A percentile compares a stretch with the other conserved stretches of the same genome.
phyloP scores from a whole-genome alignment of 805 yeast genomes.

The Diddensiella transvaalensis region DNA sequence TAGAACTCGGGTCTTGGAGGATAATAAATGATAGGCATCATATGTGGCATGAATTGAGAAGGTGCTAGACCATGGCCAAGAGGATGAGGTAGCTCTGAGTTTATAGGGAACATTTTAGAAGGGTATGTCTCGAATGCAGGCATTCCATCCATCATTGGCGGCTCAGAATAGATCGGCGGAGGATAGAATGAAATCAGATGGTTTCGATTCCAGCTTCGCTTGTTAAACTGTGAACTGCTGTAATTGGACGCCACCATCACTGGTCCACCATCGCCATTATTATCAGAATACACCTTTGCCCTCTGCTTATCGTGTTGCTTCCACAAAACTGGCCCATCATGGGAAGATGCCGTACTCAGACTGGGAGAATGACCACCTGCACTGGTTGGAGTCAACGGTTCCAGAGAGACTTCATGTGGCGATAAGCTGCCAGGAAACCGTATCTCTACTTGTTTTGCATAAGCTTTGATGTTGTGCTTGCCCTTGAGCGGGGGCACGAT shows the following conservation, averaged over 20 bases:
- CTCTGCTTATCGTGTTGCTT: too few species aligned
- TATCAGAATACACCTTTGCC: too few species aligned
- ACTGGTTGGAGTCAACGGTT: background rate
- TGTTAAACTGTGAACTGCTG: background rate
- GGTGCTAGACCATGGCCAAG: background rate
- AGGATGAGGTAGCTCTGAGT: background rate
- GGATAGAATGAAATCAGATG: background rate
- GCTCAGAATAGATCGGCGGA: background rate
- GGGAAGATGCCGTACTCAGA: background rate
- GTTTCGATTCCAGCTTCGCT: too few species aligned
- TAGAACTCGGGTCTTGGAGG: background rate
- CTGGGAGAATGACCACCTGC: background rate
- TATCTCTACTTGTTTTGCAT: background rate
- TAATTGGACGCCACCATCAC: background rate
- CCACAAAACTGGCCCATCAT: background rate
- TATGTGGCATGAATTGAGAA: background rate
- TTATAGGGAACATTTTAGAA: too few species aligned
- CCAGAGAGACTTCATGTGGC: background rate
- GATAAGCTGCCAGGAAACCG: background rate
- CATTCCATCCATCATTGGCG: background rate
- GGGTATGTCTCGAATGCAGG: background rate
- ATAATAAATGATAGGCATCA: slow-evolving; percentile 2
- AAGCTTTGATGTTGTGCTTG: background rate
- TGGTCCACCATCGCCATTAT: background rate
- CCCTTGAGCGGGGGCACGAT: background rate